Evolutionary conservation across 1,139 yeast species (phyloP).

Genomic region (Candida sanyaensis): DNA sequence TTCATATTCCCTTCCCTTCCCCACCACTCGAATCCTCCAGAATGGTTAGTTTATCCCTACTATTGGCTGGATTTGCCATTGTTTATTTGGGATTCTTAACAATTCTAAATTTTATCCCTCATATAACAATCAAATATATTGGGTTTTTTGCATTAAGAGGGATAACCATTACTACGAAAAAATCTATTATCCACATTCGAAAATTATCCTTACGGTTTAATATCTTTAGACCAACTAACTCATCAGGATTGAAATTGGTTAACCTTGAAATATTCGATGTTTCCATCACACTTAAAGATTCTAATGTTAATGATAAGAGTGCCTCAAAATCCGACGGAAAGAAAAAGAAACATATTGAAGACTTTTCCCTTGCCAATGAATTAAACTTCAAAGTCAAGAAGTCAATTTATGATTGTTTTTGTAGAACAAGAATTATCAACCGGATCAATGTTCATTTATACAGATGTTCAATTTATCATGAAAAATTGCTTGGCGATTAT

Average conservation of each 20-base stretch:
- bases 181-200: constrained; percentile 21
- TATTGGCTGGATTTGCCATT: constrained; percentile 10
- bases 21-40: background rate
- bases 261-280: constrained; percentile 32
- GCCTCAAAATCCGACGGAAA: background rate
- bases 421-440: constrained; percentile 27
- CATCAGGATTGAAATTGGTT: constrained; percentile 33
- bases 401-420: constrained; percentile 17
- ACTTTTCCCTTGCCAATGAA: constrained; percentile 10
- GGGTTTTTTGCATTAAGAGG: constrained; percentile 41
- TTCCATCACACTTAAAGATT: constrained; percentile 15
- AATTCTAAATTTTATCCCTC: constrained; percentile 34
- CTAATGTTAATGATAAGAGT: background rate
- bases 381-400: constrained; percentile 13
- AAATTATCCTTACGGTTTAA: constrained; percentile 29
- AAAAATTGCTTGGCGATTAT: constrained; percentile 18
- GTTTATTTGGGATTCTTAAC: constrained; percentile 22
- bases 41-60: constrained; percentile 8
- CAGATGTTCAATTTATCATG: constrained; percentile 24
- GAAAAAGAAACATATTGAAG: background rate
- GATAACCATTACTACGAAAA: constrained; percentile 24
- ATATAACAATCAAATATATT: constrained; percentile 31
- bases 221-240: constrained; percentile 22
- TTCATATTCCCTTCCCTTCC: background rate
- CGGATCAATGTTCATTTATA: constrained; percentile 33